phyloP scores from a whole-genome alignment of 306 rosid species.

The Vigna hirtella region DNA sequence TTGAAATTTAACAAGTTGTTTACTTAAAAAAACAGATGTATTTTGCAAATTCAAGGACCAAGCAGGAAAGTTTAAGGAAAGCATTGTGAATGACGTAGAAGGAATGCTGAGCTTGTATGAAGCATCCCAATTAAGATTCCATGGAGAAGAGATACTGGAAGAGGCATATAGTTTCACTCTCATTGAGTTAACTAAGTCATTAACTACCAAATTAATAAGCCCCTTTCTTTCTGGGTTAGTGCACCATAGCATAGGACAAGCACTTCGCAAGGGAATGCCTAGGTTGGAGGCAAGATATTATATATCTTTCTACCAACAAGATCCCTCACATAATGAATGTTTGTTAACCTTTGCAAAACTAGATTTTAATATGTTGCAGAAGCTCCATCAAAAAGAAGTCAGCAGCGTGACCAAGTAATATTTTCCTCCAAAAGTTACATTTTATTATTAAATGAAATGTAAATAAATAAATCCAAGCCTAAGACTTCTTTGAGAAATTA shows the following conservation, averaged over 20 bases:
- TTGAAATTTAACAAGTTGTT: not conserved
- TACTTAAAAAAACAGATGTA: not conserved
- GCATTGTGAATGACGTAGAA: not conserved
- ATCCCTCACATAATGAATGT: slow-evolving; percentile 37
- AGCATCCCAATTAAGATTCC: slow-evolving; percentile 49
- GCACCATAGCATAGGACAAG: slow-evolving; percentile 38
- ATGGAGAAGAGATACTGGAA: slow-evolving; percentile 55
- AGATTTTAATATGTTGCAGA: slow-evolving; percentile 57
- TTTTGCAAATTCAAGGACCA: not conserved
- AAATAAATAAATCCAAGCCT: not conserved
- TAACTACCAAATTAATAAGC: slow-evolving; percentile 16
- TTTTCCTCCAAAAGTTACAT: not conserved
- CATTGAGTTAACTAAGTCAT: not conserved
- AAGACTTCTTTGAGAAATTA: not conserved
- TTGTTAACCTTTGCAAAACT: not conserved
- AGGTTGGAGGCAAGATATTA: not conserved
- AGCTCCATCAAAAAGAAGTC: slow-evolving; percentile 43
- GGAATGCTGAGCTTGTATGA: slow-evolving; percentile 59
- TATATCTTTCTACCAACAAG: slow-evolving; percentile 49
- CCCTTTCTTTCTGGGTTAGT: slow-evolving; percentile 46
- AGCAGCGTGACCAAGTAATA: not conserved
- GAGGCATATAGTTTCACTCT: slow-evolving; percentile 40
- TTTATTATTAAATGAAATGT: not conserved
- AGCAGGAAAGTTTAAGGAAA: not conserved
- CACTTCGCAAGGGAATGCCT: slow-evolving; percentile 33